A percentile compares a stretch with the other conserved stretches of the same genome.
These are phyloP conservation scores for Trichophyton simii DNA, from an alignment of 2,329 filamentous ascomycete species.

Conservation along the genomic window DNA sequence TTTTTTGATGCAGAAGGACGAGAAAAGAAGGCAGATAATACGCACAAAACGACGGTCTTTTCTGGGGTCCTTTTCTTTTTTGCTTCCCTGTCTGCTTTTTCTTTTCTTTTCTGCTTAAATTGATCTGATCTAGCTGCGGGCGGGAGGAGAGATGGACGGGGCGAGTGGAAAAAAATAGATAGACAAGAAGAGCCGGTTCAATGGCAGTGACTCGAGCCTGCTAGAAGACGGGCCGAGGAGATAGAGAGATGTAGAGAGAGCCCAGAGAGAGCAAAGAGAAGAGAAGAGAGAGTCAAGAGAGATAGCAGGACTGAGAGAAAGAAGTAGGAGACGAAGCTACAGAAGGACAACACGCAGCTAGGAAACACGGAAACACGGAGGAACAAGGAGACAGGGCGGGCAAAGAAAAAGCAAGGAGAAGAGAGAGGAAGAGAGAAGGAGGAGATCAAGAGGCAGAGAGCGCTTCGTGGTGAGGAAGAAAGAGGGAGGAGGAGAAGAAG, in stretches of 20 bases:
- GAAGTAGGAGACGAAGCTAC: not conserved
- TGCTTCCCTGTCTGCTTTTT: not conserved
- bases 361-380: conserved; percentile 20
- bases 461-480: not conserved
- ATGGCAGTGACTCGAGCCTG: not conserved
- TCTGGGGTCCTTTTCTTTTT: not conserved
- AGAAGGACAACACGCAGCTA: conserved; percentile 12
- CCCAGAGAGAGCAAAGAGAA: not conserved
- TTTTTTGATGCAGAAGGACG: not conserved
- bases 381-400: conserved; percentile 12
- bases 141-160: not conserved
- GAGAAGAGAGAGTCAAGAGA: not conserved
- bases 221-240: conserved; percentile 8
- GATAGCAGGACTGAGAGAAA: not conserved
- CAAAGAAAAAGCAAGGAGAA: conserved; percentile 5
- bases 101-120: not conserved
- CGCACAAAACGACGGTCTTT: conserved; percentile 4
- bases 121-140: not conserved
- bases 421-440: not conserved
- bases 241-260: conserved; percentile 1
- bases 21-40: conserved; percentile 5
- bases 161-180: not conserved
- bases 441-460: conserved; percentile 2
- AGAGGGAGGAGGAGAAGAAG: conserved; percentile 3
- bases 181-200: conserved; percentile 6